Evolutionary conservation across 768 basidiomycete genomes (phyloP), one percentile per base, ranked within the genome.

Genomic region (Macrolepiota fuliginosa): DNA sequence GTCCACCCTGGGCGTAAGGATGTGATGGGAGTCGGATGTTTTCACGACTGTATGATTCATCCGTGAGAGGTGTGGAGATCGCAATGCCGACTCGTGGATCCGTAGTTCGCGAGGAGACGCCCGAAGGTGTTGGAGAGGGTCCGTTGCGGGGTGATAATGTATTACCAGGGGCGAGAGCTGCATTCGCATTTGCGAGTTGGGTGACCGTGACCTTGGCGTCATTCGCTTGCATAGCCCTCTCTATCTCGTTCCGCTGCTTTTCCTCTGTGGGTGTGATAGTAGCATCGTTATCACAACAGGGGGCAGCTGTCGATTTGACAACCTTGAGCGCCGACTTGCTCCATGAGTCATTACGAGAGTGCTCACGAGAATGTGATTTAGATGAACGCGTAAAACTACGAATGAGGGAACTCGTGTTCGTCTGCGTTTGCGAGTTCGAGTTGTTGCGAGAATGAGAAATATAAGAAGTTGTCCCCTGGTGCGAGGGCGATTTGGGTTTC

Each of bases 1-100:
- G 50, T 1, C 78, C 79, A 13, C 73, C 77, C 57, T 77, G 77
- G 13, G 82, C 83, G 65, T 84, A 84, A 11, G 83, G 83, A 67
- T 84, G 83, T 19, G 74, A 68, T 12, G 73, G 75, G 40, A 81
- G 55, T 29, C 70, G 69, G 61, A 77, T 68, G n/a, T 70, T 65
- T 13, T 76, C 75, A 29, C 65, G 64, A 47, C 73, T 72, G 11
- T 62, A 13, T 1, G 63, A 53, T 69, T 75, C 54, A 71, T 72
- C 65, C 58, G 74, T 61, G 65, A 65, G 67, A 3, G 74, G 72
- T 2, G 74, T 73, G 0, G 74, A 73, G 19, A 77, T 63, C 11
- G 78, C 78, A 46, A 79, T 76, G 10, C 77, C 78, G 24, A 79
- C 71, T 40, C 65, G 70, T 15, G 69, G 67, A 24, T 76, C 75